Evolutionary conservation across 2,329 filamentous ascomycete species (phyloP).

Genomic region (Neofusicoccum sp.): DNA sequence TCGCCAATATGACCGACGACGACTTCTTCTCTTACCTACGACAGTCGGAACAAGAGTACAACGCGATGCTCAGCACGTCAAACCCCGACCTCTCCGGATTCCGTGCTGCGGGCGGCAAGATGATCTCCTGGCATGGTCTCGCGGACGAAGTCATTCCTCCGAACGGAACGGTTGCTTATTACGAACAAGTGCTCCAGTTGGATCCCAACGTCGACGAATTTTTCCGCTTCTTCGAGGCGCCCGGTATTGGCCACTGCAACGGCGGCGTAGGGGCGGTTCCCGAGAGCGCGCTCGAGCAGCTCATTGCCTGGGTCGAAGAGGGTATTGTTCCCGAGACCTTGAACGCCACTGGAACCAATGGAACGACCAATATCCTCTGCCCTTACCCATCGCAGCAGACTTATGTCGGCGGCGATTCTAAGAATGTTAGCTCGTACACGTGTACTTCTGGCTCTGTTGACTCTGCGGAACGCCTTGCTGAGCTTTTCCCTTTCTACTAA

Average conservation of each 20-base stretch:
- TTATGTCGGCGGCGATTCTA: neutral
- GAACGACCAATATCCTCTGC: neutral
- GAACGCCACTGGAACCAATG: neutral
- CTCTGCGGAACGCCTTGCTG: neutral
- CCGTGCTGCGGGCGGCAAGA: constrained; percentile 41
- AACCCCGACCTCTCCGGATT: constrained; percentile 44
- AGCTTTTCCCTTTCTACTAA: neutral
- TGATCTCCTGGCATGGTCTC: constrained; percentile 47
- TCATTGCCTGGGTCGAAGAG: constrained; percentile 20
- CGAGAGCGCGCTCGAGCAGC: neutral
- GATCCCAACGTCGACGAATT: constrained; percentile 22
- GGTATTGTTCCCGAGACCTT: neutral
- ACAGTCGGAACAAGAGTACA: constrained; percentile 33
- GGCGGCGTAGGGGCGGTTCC: neutral
- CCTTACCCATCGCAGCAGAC: neutral
- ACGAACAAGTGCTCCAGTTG: neutral
- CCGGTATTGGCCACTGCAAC: constrained; percentile 22
- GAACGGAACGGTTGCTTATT: neutral
- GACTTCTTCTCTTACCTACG: constrained; percentile 30
- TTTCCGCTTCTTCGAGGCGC: constrained; percentile 24
- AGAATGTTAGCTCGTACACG: neutral
- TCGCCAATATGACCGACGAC: constrained; percentile 31
- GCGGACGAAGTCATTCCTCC: neutral
- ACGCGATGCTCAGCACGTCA: constrained; percentile 39
- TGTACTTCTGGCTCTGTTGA: neutral